A percentile compares a stretch with the other conserved stretches of the same genome.
phyloP scores from a whole-genome alignment of 345 rosid species.

The Eucalyptus erythrocorys region DNA sequence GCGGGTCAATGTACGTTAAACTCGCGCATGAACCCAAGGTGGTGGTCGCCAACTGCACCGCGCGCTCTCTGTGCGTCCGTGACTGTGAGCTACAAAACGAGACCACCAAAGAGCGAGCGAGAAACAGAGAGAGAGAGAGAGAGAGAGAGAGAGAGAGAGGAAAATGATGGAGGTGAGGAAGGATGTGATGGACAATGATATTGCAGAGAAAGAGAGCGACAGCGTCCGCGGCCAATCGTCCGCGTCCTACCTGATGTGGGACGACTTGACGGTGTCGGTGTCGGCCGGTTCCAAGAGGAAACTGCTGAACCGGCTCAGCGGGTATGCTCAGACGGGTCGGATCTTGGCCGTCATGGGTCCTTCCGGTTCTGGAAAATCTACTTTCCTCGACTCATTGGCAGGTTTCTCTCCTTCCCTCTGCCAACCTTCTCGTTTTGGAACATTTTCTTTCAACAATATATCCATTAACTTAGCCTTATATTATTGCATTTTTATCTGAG shows the following conservation, averaged over 20 bases:
- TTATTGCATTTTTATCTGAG: neutral
- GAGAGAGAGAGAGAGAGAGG: neutral
- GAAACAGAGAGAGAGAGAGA: neutral
- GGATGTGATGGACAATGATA: neutral
- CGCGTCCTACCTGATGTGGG: slow-evolving; percentile 6
- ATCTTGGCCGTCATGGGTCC: slow-evolving; percentile 33
- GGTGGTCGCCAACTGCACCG: neutral
- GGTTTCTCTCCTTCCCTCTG: neutral
- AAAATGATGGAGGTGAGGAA: neutral
- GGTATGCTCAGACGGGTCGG: slow-evolving; percentile 10
- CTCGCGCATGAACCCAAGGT: neutral
- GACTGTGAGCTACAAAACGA: neutral
- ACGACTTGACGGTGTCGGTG: slow-evolving; percentile 10
- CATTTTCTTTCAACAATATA: neutral
- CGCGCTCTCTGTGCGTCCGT: neutral
- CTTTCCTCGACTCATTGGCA: slow-evolving; percentile 24
- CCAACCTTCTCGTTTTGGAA: neutral
- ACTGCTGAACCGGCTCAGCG: slow-evolving; percentile 6
- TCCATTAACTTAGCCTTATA: neutral
- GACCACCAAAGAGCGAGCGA: fast-evolving
- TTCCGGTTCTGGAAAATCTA: slow-evolving; percentile 28
- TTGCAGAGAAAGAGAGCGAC: neutral
- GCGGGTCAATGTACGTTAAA: neutral
- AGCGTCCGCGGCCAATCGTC: neutral
- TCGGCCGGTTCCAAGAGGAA: neutral